These are phyloP conservation scores for Penicillium canariense DNA, from an alignment of 495 filamentous ascomycete species.

Conservation along the genomic window DNA sequence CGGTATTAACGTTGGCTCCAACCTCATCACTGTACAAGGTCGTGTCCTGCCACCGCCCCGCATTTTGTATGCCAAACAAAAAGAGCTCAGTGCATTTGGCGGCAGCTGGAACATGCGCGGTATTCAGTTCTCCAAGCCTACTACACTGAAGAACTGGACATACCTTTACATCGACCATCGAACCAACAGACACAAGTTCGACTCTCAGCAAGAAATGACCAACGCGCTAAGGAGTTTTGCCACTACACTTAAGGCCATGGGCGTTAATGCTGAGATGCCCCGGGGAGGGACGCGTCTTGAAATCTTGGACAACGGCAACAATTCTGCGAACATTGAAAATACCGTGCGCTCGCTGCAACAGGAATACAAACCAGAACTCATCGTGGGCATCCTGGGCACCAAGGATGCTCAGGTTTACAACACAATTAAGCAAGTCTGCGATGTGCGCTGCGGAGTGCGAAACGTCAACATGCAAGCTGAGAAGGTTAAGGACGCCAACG, in stretches of 20 bases:
- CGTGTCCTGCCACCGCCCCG: slow-evolving; percentile 57
- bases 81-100: slow-evolving; percentile 31
- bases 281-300: slow-evolving; percentile 15
- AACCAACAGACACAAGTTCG: neutral
- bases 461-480: slow-evolving; percentile 59
- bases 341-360: slow-evolving; percentile 31
- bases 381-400: slow-evolving; percentile 62
- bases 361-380: slow-evolving; percentile 41
- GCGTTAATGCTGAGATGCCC: slow-evolving; percentile 21
- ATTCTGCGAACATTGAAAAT: slow-evolving; percentile 25
- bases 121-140: slow-evolving; percentile 40
- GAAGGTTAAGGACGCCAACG: slow-evolving; percentile 46
- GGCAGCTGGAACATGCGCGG: slow-evolving; percentile 59
- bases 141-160: slow-evolving; percentile 39
- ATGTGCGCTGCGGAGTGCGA: slow-evolving; percentile 60
- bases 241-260: slow-evolving; percentile 27
- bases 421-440: slow-evolving; percentile 64
- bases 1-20: slow-evolving; percentile 50
- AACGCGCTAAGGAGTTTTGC: neutral
- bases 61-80: slow-evolving; percentile 47
- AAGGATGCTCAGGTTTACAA: slow-evolving; percentile 57
- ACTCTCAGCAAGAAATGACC: neutral
- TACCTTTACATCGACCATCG: slow-evolving; percentile 24
- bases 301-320: slow-evolving; percentile 8
- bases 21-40: slow-evolving; percentile 62